Percentiles rank a stretch among this genome's conserved stretches.
Evolutionary conservation across 805 yeast genomes (phyloP).

Genomic region (Candida cerambycidarum): DNA sequence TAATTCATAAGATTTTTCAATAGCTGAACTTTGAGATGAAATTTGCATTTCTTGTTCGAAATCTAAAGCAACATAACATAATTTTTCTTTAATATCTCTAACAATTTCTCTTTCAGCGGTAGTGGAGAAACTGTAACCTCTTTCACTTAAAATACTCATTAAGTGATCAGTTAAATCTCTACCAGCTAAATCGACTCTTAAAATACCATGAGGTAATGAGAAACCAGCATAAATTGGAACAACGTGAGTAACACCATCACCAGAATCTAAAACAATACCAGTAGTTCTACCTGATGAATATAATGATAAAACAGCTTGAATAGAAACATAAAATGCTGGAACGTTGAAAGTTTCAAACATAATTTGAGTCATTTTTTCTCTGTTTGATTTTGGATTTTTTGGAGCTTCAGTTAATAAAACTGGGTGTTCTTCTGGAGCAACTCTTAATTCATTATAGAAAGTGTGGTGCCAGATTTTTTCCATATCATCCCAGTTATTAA

Average conservation of each 20-base stretch:
- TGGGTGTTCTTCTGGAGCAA: slow-evolving; percentile 99
- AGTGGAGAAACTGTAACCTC: slow-evolving; percentile 98
- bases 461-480: slow-evolving; percentile 99
- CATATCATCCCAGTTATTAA: slow-evolving; percentile 99
- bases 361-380: slow-evolving; percentile 99
- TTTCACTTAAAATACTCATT: slow-evolving; percentile 97
- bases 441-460: slow-evolving; percentile 99
- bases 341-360: slow-evolving; percentile 99
- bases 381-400: slow-evolving; percentile 98
- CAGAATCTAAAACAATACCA: slow-evolving; percentile 98
- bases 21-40: slow-evolving; percentile 95
- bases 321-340: slow-evolving; percentile 98
- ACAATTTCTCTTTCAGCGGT: slow-evolving; percentile 98
- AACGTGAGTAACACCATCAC: slow-evolving; percentile 99
- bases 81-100: slow-evolving; percentile 94
- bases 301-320: slow-evolving; percentile 96
- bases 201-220: slow-evolving; percentile 98
- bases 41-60: slow-evolving; percentile 99
- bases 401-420: slow-evolving; percentile 99
- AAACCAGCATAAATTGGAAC: slow-evolving; percentile 99
- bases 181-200: slow-evolving; percentile 99
- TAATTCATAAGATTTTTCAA: slow-evolving; percentile 98
- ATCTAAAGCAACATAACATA: slow-evolving; percentile 98
- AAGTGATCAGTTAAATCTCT: slow-evolving; percentile 98
- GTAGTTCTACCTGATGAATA: slow-evolving; percentile 99